Percentiles rank a stretch among this genome's conserved stretches.
Evolutionary conservation across 2,329 filamentous ascomycete species (phyloP).

Genomic region (Sclerotiophoma versabilis): DNA sequence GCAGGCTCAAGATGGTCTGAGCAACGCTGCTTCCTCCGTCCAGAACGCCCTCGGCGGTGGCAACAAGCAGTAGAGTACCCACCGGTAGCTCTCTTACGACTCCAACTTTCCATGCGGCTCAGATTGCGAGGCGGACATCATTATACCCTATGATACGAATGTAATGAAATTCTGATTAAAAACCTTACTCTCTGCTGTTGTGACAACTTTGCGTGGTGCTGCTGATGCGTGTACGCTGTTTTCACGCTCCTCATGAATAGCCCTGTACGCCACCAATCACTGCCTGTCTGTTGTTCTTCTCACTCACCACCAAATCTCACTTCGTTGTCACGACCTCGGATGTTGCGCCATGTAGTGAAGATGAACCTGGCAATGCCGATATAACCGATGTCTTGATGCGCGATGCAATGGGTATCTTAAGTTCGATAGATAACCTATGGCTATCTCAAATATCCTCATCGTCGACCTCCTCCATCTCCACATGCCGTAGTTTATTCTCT

Average conservation of each 20-base stretch:
- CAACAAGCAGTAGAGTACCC: conserved; percentile 44
- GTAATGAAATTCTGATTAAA: conserved; percentile 4
- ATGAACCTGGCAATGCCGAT: too few relatives aligned
- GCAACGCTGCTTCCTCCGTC: conserved; percentile 50
- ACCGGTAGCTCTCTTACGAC: conserved; percentile 4
- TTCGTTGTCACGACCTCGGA: too few relatives aligned
- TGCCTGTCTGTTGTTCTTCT: too few relatives aligned
- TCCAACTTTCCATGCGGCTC: conserved; percentile 12
- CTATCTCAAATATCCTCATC: conserved; percentile 50
- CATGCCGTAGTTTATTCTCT: conserved; percentile 47
- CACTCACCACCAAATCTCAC: too few relatives aligned
- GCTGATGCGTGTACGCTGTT: not conserved
- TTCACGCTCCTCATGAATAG: not conserved
- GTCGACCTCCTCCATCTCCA: conserved; percentile 56
- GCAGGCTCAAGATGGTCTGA: conserved; percentile 51
- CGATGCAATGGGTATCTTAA: not conserved
- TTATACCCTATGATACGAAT: conserved; percentile 21
- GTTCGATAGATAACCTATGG: not conserved
- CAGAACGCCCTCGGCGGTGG: conserved; percentile 48
- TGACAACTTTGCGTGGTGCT: not conserved
- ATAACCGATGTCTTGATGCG: not conserved
- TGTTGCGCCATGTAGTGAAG: not conserved
- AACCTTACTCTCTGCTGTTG: not conserved
- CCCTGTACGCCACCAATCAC: too few relatives aligned
- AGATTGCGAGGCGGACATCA: conserved; percentile 12